Percentiles rank a stretch among this genome's conserved stretches.
phyloP scores from a whole-genome alignment of 345 rosid genomes.

The Rhizophora mangle region DNA sequence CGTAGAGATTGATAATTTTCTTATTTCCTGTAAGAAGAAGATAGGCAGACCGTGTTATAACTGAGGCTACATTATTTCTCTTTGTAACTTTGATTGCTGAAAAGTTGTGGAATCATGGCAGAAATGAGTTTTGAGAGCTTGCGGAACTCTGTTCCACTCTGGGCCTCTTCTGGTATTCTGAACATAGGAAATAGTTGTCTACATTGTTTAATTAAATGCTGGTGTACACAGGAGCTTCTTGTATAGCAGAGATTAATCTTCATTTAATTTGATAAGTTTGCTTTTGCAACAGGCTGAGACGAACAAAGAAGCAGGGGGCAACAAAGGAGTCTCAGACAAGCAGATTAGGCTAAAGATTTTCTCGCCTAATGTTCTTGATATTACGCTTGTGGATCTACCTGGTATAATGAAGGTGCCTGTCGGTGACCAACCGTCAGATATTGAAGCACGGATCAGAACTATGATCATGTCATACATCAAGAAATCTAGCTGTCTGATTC shows the following conservation, averaged over 20 bases:
- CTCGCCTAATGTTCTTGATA: conserved; percentile 93
- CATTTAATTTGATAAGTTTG: background rate
- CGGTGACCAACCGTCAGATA: conserved; percentile 93
- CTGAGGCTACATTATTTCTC: too few species aligned
- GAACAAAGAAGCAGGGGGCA: conserved; percentile 73
- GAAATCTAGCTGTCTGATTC: conserved; percentile 73
- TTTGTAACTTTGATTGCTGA: too few species aligned
- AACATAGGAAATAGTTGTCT: background rate
- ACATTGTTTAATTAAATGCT: too few species aligned
- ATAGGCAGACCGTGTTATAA: too few species aligned
- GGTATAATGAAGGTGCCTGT: conserved; percentile 96
- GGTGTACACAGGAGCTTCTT: background rate
- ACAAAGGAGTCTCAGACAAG: conserved; percentile 91
- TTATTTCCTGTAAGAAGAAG: too few species aligned
- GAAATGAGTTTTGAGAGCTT: too few species aligned
- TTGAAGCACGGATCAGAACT: conserved; percentile 90
- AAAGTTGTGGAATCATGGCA: too few species aligned
- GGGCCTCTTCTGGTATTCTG: background rate
- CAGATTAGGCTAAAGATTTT: conserved; percentile 81
- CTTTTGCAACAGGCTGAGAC: conserved; percentile 68
- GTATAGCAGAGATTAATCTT: background rate
- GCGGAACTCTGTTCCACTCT: too few species aligned
- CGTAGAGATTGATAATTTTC: too few species aligned
- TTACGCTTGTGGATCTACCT: conserved; percentile 92
- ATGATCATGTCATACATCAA: conserved; percentile 96